These are phyloP conservation scores for Hypoxylon fragiforme DNA, from an alignment of 495 filamentous ascomycete species.

Conservation along the genomic window DNA sequence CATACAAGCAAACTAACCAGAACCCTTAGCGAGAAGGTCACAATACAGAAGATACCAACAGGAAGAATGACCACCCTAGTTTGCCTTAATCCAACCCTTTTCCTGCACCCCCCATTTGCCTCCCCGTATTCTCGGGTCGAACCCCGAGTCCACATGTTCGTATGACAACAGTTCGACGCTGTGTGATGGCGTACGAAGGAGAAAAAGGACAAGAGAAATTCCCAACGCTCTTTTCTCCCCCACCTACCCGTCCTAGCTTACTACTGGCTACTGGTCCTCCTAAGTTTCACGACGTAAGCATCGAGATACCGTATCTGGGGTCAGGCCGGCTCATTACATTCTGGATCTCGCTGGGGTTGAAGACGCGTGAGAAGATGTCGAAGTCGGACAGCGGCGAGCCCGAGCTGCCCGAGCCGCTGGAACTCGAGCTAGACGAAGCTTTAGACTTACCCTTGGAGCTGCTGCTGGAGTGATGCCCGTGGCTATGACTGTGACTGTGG, in stretches of 20 bases:
- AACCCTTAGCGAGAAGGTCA: no score
- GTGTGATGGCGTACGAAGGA: conserved; percentile 36
- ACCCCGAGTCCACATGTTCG: conserved; percentile 28
- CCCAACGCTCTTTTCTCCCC: background rate
- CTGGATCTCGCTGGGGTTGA: conserved; percentile 46
- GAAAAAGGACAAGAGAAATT: no score
- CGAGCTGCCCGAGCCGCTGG: conserved; percentile 19
- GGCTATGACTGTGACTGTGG: conserved; percentile 7
- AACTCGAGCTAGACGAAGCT: conserved; percentile 14
- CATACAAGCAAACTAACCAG: no score
- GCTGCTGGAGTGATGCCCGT: conserved; percentile 8
- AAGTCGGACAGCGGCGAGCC: conserved; percentile 44
- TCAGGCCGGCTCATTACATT: conserved; percentile 47
- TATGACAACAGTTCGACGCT: conserved; percentile 25
- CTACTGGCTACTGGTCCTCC: background rate
- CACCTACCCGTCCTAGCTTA: background rate
- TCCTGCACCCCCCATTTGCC: no score
- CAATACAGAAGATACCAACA: no score
- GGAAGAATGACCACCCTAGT: no score
- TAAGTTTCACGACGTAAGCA: conserved; percentile 41
- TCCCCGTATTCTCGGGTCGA: conserved; percentile 36
- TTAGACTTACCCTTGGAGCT: conserved; percentile 42
- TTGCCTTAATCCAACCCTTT: no score
- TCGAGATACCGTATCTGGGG: conserved; percentile 50
- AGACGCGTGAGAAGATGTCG: conserved; percentile 49